phyloP scores from a whole-genome alignment of 192 early-diverging fungal genomes.

The Coemansia sp. region DNA sequence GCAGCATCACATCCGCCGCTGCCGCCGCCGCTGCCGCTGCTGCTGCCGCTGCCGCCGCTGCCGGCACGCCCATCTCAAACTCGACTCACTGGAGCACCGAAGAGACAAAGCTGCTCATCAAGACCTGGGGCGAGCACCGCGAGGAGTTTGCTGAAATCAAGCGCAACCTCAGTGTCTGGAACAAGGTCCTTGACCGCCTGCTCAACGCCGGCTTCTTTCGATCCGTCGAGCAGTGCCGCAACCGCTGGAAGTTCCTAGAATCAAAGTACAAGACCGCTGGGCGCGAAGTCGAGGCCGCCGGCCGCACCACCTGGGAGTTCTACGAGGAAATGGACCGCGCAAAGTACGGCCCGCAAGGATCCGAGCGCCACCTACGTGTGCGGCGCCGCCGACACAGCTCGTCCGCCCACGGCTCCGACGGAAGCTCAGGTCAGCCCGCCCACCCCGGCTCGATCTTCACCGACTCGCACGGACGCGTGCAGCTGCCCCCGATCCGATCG shows the following conservation, averaged over 20 bases:
- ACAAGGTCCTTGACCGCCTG: conserved; percentile 45
- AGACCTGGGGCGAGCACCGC: conserved; percentile 45
- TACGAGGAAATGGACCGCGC: conserved; percentile 43
- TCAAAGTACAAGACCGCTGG: conserved; percentile 39
- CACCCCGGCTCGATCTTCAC: conserved; percentile 25
- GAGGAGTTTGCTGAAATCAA: conserved; percentile 51
- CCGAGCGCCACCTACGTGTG: neutral
- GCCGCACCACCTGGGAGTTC: conserved; percentile 41
- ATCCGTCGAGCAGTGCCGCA: conserved; percentile 49
- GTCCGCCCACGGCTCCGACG: conserved; percentile 1
- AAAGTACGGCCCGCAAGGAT: conserved; percentile 16
- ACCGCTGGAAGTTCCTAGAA: conserved; percentile 50
- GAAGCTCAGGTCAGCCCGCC: too few relatives aligned
- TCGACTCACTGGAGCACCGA: conserved; percentile 51
- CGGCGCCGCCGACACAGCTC: conserved; percentile 1
- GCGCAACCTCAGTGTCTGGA: conserved; percentile 49
- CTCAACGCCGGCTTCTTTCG: conserved; percentile 40
- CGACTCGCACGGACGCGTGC: conserved; percentile 29
- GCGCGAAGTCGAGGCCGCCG: conserved; percentile 9
- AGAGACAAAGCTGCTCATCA: conserved; percentile 38
- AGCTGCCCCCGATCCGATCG: conserved; percentile 36
- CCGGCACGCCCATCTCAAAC: conserved; percentile 25
- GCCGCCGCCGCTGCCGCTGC: conserved; percentile 27
- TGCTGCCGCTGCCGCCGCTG: conserved; percentile 14
- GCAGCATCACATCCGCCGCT: conserved; percentile 12